These are phyloP conservation scores for Alternaria triticimaculans DNA, from an alignment of 2,329 filamentous ascomycete genomes.

Conservation along the genomic window DNA sequence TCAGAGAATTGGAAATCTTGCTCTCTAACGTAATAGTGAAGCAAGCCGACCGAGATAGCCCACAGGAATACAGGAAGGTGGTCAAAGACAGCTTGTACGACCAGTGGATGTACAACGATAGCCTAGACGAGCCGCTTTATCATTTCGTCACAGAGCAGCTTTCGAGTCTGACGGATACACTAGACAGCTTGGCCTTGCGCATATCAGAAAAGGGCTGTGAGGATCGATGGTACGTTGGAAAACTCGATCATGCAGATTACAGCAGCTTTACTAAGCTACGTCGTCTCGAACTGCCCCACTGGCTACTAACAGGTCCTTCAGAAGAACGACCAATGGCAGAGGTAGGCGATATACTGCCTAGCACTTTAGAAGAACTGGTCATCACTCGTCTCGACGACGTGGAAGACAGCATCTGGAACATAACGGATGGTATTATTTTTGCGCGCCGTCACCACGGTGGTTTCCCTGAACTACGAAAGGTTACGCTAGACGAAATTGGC, in stretches of 20 bases:
- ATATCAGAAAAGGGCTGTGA: neutral
- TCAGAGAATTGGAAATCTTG: neutral
- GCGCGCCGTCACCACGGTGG: neutral
- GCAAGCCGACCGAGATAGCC: neutral
- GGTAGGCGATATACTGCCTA: neutral
- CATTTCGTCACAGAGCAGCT: neutral
- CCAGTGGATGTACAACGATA: neutral
- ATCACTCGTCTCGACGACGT: neutral
- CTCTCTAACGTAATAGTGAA: neutral
- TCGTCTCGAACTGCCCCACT: neutral
- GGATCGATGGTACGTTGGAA: neutral
- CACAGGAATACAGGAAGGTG: neutral
- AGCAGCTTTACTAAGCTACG: neutral
- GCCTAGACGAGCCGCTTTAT: neutral
- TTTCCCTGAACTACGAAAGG: neutral
- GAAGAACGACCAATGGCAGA: neutral
- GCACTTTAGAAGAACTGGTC: neutral
- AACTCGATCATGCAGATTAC: neutral
- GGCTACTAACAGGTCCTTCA: neutral
- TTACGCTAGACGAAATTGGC: neutral
- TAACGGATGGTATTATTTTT: neutral
- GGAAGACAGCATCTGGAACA: neutral
- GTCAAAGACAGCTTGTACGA: neutral
- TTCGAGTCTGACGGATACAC: neutral
- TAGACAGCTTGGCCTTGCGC: neutral